Evolutionary conservation across 805 yeast genomes (phyloP).

Genomic region (Sugiyamaella americana): DNA sequence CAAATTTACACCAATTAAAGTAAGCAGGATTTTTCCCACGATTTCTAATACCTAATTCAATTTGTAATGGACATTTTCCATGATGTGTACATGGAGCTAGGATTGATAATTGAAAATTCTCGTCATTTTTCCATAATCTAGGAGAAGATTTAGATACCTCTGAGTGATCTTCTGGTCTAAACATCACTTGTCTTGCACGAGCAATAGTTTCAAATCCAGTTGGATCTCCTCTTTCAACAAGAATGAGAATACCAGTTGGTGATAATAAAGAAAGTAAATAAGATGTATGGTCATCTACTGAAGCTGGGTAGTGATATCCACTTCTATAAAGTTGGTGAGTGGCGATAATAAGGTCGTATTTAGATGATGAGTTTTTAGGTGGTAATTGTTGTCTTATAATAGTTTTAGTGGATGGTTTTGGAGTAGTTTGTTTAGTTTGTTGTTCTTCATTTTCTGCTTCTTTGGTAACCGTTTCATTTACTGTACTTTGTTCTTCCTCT

Average conservation of each 20-base stretch:
- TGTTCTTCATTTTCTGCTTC: background rate
- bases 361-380: slow-evolving; percentile 32
- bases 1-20: slow-evolving; percentile 69
- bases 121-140: slow-evolving; percentile 14
- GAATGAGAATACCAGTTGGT: slow-evolving; percentile 73
- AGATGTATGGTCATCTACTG: slow-evolving; percentile 64
- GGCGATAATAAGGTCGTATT: slow-evolving; percentile 78
- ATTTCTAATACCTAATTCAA: slow-evolving; percentile 43
- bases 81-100: slow-evolving; percentile 93
- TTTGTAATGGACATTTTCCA: slow-evolving; percentile 76
- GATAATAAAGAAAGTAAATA: slow-evolving; percentile 53
- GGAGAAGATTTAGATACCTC: slow-evolving; percentile 27
- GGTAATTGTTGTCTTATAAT: slow-evolving; percentile 52
- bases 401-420: slow-evolving; percentile 37
- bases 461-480: background rate
- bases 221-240: slow-evolving; percentile 86
- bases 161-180: slow-evolving; percentile 60
- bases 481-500: background rate
- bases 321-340: slow-evolving; percentile 68
- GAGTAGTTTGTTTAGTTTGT: background rate
- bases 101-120: slow-evolving; percentile 52
- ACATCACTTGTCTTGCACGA: slow-evolving; percentile 80
- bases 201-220: slow-evolving; percentile 84
- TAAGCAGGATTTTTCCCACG: slow-evolving; percentile 18
- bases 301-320: slow-evolving; percentile 56